Base-by-base conservation (phyloP, 2,329 filamentous ascomycete species). In the Aspergillus novoparasiticus region DNA sequence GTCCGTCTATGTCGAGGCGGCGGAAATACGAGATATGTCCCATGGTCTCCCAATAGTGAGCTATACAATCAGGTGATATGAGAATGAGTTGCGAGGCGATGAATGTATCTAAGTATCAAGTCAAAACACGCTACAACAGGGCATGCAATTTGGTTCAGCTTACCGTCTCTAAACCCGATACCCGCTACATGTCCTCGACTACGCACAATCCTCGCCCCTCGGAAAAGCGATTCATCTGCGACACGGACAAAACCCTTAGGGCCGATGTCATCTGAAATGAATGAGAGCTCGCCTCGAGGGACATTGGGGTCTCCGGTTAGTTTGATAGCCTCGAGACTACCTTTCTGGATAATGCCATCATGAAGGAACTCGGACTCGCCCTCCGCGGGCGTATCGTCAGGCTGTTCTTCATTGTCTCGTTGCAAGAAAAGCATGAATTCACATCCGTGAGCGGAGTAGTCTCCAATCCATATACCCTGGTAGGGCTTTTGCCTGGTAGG, bases 271-370 rank as follows among this genome's bases (percentile, higher is more conserved):
- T 92, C 86, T 0, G 89, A 90, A 4, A 92, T 84, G 74, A 96
- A 97, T 0, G 91, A 92, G 69, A 89, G 87, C 76, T 97, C 90
- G 10, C 94, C 94, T 10, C 94, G 85, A 0, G 94, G 94, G 16
- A 98, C 88, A 68, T 97, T 96, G 0, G 90, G 88, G 72, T 99
- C 94, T 0, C 94, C 94, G 0, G 94, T 98, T 39, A 99, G 81
- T 75, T 98, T 98, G 72, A 97, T 88, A 0, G 91, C 94, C 75
- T 94, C 89, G 4, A 98, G 77, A 1, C 88, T 83, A 5, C 93
- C 92, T 14, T 82, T 83, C 68, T 91, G 87, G 1, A 87, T 80
- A 16, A 80, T 78, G 30, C 82, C 79, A 1, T 75, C 72, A 56
- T 82, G 81, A 21, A 85, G 80, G 41, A 72, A 69, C 39, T 82